A percentile compares a stretch with the other conserved stretches of the same genome.
These are phyloP conservation scores for Aureobasidium leucospermi DNA, from an alignment of 2,329 filamentous ascomycete species.

Conservation along the genomic window DNA sequence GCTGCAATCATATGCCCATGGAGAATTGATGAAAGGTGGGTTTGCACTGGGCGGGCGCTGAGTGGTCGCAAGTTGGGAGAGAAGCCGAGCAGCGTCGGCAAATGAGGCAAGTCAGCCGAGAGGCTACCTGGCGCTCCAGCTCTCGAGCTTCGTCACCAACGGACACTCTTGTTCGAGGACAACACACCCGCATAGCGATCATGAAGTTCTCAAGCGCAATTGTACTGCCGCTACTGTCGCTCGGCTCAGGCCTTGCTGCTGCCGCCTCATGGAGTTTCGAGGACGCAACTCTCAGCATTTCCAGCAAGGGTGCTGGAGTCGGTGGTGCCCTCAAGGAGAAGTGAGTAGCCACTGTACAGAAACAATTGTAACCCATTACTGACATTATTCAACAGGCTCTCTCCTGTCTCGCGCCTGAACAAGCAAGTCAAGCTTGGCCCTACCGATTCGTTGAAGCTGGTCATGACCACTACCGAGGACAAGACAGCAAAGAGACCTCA, in stretches of 20 bases:
- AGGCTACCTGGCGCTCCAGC: not conserved
- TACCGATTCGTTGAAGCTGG: constrained; percentile 70
- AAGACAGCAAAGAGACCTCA: constrained; percentile 77
- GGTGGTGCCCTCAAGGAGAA: constrained; percentile 54
- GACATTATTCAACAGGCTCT: constrained; percentile 29
- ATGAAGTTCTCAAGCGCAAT: constrained; percentile 24
- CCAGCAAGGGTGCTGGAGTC: constrained; percentile 51
- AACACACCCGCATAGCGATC: constrained; percentile 6
- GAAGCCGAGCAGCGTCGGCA: not conserved
- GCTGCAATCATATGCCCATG: not conserved
- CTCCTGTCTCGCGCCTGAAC: constrained; percentile 50
- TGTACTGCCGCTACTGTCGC: constrained; percentile 18
- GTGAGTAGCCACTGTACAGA: constrained; percentile 16
- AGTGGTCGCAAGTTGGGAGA: not conserved
- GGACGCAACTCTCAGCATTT: constrained; percentile 61
- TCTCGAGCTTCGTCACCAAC: constrained; percentile 14
- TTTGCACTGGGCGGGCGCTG: not conserved
- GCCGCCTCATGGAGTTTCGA: constrained; percentile 64
- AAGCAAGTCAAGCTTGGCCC: constrained; percentile 32
- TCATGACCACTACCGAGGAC: constrained; percentile 72
- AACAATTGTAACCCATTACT: not conserved
- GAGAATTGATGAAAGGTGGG: not conserved
- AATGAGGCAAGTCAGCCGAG: constrained; percentile 4
- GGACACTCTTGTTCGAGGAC: not conserved
- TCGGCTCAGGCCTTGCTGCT: constrained; percentile 33